Conservation (phyloP, 2,329 filamentous ascomycete species). For the Raffaelea arxii region DNA sequence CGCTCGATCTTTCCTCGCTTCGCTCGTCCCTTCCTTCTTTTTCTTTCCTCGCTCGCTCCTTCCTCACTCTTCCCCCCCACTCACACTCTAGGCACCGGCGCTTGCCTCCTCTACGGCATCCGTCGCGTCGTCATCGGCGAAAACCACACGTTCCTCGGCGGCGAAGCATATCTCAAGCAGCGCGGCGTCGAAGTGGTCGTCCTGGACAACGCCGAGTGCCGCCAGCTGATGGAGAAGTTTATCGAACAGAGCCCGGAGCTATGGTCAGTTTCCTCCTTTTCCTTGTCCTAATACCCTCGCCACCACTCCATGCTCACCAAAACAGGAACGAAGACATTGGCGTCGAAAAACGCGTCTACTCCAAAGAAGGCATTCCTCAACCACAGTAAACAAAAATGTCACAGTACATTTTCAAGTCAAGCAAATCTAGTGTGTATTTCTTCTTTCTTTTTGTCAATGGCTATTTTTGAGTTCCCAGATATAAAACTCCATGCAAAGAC, state of each 20-base stretch:
- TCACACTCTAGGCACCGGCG: slow-evolving; percentile 45
- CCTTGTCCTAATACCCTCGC: neutral
- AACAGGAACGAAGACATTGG: slow-evolving; percentile 50
- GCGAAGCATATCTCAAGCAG: slow-evolving; percentile 58
- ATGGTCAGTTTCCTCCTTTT: slow-evolving; percentile 40
- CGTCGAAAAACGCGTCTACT: slow-evolving; percentile 31
- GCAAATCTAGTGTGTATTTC: no score
- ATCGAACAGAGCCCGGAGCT: slow-evolving; percentile 62
- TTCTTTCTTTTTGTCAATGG: neutral
- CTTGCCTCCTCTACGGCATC: slow-evolving; percentile 67
- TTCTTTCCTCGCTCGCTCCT: neutral
- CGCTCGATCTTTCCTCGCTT: neutral
- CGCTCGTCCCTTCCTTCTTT: neutral
- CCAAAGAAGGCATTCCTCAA: slow-evolving; percentile 19
- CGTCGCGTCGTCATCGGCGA: slow-evolving; percentile 67
- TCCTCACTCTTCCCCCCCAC: neutral
- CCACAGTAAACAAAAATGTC: neutral
- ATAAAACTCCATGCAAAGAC: no score
- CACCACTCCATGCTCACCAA: neutral
- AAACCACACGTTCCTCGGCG: slow-evolving; percentile 65
- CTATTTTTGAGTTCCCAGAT: neutral
- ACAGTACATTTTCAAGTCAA: no score
- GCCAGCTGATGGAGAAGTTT: slow-evolving; percentile 60
- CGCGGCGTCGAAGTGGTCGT: slow-evolving; percentile 67
- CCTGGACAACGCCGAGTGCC: slow-evolving; percentile 54